Conservation (phyloP, 805 yeast species). For the Wickerhamomyces rabaulensis region DNA sequence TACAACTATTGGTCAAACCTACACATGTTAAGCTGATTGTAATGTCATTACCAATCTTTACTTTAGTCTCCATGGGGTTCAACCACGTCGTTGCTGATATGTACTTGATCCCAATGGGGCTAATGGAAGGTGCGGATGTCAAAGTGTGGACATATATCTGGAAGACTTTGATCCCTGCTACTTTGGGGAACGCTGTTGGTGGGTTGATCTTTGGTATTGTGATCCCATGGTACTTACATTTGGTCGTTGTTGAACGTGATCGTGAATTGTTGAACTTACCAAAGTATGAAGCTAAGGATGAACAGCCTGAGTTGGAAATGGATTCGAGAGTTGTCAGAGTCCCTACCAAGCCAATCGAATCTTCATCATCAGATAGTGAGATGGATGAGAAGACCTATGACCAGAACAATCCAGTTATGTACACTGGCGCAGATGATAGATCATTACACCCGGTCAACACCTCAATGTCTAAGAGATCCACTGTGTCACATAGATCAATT, state of each 20-base stretch:
- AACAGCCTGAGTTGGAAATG: slow-evolving; percentile 71
- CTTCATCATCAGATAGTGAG: neutral
- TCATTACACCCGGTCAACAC: slow-evolving; percentile 5
- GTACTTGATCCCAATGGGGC: slow-evolving; percentile 61
- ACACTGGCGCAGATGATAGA: slow-evolving; percentile 10
- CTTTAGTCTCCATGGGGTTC: slow-evolving; percentile 75
- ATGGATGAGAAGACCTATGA: slow-evolving; percentile 4
- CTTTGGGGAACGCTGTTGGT: slow-evolving; percentile 76
- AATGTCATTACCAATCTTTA: slow-evolving; percentile 64
- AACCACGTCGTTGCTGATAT: slow-evolving; percentile 82
- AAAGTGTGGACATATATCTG: slow-evolving; percentile 63
- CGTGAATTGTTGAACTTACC: slow-evolving; percentile 59
- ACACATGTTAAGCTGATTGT: slow-evolving; percentile 65
- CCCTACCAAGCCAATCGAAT: slow-evolving; percentile 11
- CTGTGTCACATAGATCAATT: slow-evolving; percentile 6
- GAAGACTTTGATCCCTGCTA: slow-evolving; percentile 67
- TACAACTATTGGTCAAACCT: slow-evolving; percentile 77
- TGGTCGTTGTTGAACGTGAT: slow-evolving; percentile 69
- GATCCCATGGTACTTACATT: slow-evolving; percentile 69
- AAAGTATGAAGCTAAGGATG: slow-evolving; percentile 65
- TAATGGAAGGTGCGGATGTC: slow-evolving; percentile 60
- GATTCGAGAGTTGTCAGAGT: slow-evolving; percentile 75
- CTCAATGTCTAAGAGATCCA: slow-evolving; percentile 5
- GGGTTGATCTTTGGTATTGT: slow-evolving; percentile 61
- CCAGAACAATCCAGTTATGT: slow-evolving; percentile 12